Evolutionary conservation across 106 monocot genomes (phyloP), one percentile per base, ranked within the genome.

Genomic region (Apostasia shenzhenica): DNA sequence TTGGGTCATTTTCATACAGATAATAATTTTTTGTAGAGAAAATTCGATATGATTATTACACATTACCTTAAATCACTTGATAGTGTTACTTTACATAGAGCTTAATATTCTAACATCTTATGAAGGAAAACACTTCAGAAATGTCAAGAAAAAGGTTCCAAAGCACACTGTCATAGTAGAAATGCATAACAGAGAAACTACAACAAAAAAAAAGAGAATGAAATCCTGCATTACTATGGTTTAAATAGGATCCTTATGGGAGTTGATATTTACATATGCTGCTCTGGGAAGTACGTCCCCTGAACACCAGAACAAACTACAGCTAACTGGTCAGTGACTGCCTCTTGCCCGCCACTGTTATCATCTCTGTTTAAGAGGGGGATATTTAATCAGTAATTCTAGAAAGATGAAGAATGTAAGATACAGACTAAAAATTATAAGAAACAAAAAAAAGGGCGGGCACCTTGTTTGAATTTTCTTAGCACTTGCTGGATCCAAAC

Each of bases 271-370:
- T 90, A 99, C 99, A 88, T 48, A 73, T 93, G 84, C 73, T 88
- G 71, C 6, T 84, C 74, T n/a, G 77, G 78, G 14, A 99, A 72
- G 74, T 99, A 99, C 45, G 80, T 72, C 40, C 84, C 99, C 66
- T 99, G 93, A 55, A 84, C 67, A 14, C 90, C 87, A 72, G 40
- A 61, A 78, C 89, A 90, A 12, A 67, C 74, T 64, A 99, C 93
- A 74, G 71, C 72, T 53, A 93, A 67, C 61, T 43, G 75, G 12
- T 79, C 71, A 5, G 75, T 59, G 48, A 73, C 57, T 46, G 44
- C 55, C 9, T 81, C 76, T 69, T 69, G 67, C 45, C 38, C 57
- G 67, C 38, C 58, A n/a, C 57, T 59, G 48, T 74, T 72, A 46
- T 67, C 67, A 59, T 53, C 66, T 69, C 99, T 99, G 83, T 62